Evolutionary conservation across 2,329 filamentous ascomycete genomes (phyloP).

Genomic region (Neofusicoccum parvum): DNA sequence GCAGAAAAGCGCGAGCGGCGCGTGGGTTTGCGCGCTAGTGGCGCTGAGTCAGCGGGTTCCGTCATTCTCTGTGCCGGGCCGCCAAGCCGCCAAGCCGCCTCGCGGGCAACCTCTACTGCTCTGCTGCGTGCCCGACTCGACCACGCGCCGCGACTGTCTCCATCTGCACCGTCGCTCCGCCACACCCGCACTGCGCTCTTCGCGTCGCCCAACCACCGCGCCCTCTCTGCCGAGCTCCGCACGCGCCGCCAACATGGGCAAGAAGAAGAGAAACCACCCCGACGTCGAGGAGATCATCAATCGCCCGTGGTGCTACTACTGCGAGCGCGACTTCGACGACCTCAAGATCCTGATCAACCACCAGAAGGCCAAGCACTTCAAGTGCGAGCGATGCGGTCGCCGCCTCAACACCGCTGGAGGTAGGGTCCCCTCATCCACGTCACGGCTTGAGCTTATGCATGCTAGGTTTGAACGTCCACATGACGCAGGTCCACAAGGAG

Average conservation of each 20-base stretch:
- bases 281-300: constrained; percentile 84
- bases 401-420: constrained; percentile 93
- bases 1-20: background rate
- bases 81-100: background rate
- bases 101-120: background rate
- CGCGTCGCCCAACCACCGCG: background rate
- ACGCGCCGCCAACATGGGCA: constrained; percentile 62
- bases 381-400: constrained; percentile 87
- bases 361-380: constrained; percentile 99
- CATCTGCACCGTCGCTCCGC: background rate
- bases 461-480: constrained; percentile 86
- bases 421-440: constrained; percentile 47
- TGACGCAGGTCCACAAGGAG: constrained; percentile 99
- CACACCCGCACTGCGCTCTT: background rate
- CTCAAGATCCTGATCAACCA: constrained; percentile 94
- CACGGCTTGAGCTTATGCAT: constrained; percentile 24
- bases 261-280: constrained; percentile 86
- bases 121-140: background rate
- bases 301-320: constrained; percentile 98
- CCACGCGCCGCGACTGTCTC: background rate
- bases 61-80: constrained; percentile 13
- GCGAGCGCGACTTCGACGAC: constrained; percentile 98
- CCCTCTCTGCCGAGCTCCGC: background rate
- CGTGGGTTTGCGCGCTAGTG: background rate
- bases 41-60: constrained; percentile 5